A percentile compares a stretch with the other conserved stretches of the same genome.
Evolutionary conservation across 345 rosid species (phyloP).

Genomic region (Erysimum cheiranthoides): DNA sequence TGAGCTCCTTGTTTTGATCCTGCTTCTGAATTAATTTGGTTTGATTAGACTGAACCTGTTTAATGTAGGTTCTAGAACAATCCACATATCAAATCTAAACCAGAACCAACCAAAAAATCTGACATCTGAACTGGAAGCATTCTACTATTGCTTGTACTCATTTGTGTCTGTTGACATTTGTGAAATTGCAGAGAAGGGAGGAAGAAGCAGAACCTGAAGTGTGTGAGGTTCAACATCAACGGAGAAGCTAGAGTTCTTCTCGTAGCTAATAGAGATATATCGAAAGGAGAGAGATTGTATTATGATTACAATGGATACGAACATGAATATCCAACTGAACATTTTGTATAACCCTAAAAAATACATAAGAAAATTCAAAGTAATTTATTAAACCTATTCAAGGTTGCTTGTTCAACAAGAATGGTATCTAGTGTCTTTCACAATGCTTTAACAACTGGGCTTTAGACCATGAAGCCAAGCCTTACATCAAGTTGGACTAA

Average conservation of each 20-base stretch:
- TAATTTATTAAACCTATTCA: background rate
- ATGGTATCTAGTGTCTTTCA: background rate
- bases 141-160: constrained; percentile 8
- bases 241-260: constrained; percentile 90
- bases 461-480: background rate
- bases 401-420: constrained; percentile 11
- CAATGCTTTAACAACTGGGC: constrained; percentile 10
- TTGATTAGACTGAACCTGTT: background rate
- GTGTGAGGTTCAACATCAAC: constrained; percentile 79
- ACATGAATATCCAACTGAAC: constrained; percentile 92
- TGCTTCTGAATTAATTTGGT: background rate
- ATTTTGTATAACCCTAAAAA: constrained; percentile 64
- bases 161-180: constrained; percentile 9
- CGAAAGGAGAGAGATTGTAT: constrained; percentile 82
- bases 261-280: constrained; percentile 82
- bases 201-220: constrained; percentile 91
- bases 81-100: background rate
- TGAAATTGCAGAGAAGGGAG: constrained; percentile 79
- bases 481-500: constrained; percentile 11
- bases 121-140: constrained; percentile 2
- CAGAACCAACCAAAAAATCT: background rate
- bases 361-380: background rate
- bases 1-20: background rate
- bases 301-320: constrained; percentile 95
- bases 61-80: background rate